Conservation (phyloP, 768 basidiomycete genomes). For the Rossbeevera mucosa region DNA sequence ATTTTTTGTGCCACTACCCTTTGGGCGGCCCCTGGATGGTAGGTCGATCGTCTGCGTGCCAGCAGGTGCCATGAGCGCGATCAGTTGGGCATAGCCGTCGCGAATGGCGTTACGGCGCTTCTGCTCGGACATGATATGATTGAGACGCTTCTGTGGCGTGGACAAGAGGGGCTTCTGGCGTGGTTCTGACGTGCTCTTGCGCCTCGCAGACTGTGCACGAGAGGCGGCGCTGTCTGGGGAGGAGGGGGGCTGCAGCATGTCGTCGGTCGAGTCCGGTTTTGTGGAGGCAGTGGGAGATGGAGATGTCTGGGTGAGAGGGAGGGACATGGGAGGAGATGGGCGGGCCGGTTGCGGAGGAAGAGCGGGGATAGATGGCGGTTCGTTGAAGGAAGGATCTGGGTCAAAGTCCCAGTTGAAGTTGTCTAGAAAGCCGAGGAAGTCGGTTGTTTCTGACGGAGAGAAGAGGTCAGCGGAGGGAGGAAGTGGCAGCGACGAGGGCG, state of each 20-base stretch:
- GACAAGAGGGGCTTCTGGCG: conserved; percentile 63
- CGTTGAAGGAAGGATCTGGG: conserved; percentile 30
- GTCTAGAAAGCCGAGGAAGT: conserved; percentile 79
- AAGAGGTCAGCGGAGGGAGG: conserved; percentile 76
- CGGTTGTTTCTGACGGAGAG: conserved; percentile 70
- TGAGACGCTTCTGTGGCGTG: conserved; percentile 81
- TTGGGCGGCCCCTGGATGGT: conserved; percentile 76
- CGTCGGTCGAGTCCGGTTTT: conserved; percentile 7
- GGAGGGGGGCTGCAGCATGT: conserved; percentile 1
- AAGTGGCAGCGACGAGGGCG: conserved; percentile 53
- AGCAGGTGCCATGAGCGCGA: conserved; percentile 74
- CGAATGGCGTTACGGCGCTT: conserved; percentile 90
- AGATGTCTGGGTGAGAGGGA: neutral
- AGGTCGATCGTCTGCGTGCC: conserved; percentile 66
- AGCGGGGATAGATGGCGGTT: neutral
- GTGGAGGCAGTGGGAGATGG: conserved; percentile 7
- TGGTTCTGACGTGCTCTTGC: conserved; percentile 22
- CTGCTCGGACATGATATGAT: conserved; percentile 94
- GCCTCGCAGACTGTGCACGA: conserved; percentile 14
- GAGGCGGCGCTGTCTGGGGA: conserved; percentile 11
- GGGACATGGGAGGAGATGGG: neutral
- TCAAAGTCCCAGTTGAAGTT: conserved; percentile 69
- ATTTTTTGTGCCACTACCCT: conserved; percentile 63
- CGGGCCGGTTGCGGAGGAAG: neutral
- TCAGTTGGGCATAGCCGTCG: conserved; percentile 84